phyloP scores from a whole-genome alignment of 1,139 yeast species.

The Yamadazyma triangularis region DNA sequence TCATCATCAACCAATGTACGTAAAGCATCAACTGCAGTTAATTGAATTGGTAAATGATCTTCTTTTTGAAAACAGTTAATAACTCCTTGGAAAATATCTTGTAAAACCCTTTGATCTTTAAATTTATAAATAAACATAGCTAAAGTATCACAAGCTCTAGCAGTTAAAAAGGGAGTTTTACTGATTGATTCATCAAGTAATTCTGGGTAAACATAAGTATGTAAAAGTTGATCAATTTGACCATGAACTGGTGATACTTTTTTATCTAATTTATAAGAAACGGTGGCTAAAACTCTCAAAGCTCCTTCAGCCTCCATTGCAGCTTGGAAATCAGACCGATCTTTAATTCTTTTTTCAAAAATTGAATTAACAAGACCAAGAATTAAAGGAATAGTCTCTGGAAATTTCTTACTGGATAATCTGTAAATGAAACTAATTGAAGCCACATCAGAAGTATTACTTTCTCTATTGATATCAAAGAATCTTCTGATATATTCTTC shows the following conservation, averaged over 20 bases:
- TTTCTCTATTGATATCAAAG: constrained; percentile 67
- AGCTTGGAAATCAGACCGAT: constrained; percentile 22
- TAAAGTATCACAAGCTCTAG: constrained; percentile 53
- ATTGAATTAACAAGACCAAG: constrained; percentile 48
- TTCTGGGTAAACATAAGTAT: constrained; percentile 46
- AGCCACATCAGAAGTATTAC: constrained; percentile 75
- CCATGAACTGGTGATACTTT: constrained; percentile 40
- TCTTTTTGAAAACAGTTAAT: constrained; percentile 40
- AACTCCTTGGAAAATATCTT: constrained; percentile 42
- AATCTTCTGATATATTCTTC: constrained; percentile 69
- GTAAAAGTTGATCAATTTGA: constrained; percentile 42
- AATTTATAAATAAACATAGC: constrained; percentile 43
- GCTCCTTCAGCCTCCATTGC: constrained; percentile 51
- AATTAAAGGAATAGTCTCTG: constrained; percentile 36
- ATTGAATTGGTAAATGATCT: constrained; percentile 45
- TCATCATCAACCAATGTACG: constrained; percentile 47
- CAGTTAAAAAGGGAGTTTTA: constrained; percentile 45
- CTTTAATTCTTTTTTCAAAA: constrained; percentile 38
- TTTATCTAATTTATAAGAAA: constrained; percentile 39
- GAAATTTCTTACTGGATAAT: constrained; percentile 44
- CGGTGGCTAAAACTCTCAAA: constrained; percentile 43
- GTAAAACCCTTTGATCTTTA: constrained; percentile 35
- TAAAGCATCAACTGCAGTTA: constrained; percentile 53
- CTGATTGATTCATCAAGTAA: constrained; percentile 27
- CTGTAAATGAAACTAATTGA: constrained; percentile 69